Percentiles rank a stretch among this genome's conserved stretches.
Conservation (phyloP, 148 eudicot genomes). For the Agrostemma githago region DNA sequence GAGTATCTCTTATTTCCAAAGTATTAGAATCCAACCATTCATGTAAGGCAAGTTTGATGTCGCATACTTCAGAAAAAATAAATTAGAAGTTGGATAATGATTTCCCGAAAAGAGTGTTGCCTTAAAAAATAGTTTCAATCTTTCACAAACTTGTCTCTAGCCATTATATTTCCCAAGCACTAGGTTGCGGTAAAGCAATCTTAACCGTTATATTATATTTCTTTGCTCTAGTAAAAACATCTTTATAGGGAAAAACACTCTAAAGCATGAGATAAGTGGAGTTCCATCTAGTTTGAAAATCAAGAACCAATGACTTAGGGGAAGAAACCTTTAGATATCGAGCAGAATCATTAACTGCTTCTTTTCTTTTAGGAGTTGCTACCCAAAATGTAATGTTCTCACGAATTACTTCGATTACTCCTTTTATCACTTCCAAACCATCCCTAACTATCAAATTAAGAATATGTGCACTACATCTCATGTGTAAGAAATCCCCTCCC, state of each 20-base stretch:
- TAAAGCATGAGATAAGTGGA: not conserved
- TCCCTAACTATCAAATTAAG: no score
- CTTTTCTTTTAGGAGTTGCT: not conserved
- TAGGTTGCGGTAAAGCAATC: not conserved
- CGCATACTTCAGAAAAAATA: not conserved
- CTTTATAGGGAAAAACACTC: not conserved
- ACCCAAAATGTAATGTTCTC: not conserved
- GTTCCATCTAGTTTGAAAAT: not conserved
- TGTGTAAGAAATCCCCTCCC: not conserved
- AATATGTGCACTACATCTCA: constrained; percentile 11
- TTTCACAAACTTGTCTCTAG: not conserved
- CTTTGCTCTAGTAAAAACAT: constrained; percentile 5
- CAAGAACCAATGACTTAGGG: not conserved
- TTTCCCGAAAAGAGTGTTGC: not conserved
- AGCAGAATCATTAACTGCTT: not conserved
- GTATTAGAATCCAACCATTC: not conserved
- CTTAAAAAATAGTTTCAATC: not conserved
- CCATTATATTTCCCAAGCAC: not conserved
- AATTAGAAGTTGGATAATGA: not conserved
- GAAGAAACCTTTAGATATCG: not conserved
- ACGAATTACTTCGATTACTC: not conserved
- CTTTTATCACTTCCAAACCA: no score
- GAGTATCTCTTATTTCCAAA: not conserved
- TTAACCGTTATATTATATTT: not conserved
- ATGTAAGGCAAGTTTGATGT: not conserved